Base-by-base conservation (phyloP, 192 early-diverging fungal species). In the Bifiguratus adelaidae region DNA sequence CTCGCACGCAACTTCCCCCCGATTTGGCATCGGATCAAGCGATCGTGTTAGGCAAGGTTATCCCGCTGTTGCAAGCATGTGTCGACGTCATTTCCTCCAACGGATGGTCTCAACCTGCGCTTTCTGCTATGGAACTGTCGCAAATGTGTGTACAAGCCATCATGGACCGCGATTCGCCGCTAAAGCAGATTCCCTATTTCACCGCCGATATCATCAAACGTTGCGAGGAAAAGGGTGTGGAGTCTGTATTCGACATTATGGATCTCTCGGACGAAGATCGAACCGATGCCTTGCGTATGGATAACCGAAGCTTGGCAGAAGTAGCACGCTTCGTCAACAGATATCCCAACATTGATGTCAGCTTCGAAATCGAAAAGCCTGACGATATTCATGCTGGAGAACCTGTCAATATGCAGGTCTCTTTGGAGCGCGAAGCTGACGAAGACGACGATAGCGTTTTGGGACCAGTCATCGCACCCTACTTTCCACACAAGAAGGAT, bases 141-240 rank as follows among this genome's bases (percentile, higher is more conserved):
- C 96, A 99, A 67, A 97, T 97, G 94, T 67, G 64, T 25, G 92
- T 99, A 12, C 96, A 99, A 65, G 92, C 92, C 0, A 73, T 95
- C 37, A 97, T 94, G 96, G 88, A 97, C 61, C 73, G 77, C 12
- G 89, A 95, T 44, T 88, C 91, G 26, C 82, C 83, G 24, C 65
- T 99, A 42, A 82, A 85, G 45, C 96, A 99, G 68, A 60, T 99
- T 8, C 96, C 96, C 38, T 88, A 86, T 56, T 69, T 99, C 56
- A 79, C 71, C 2, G 28, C 41, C 8, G 78, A 82, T 1, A 48
- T 80, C n/a, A 85, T 94, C 60, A 71, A 79, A 40, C 71, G 78
- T 4, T 78, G 81, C 48, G 76, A 86, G 53, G 64, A 60, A 33
- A 55, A 66, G n/a, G 79, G 73, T 16, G 84, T 92, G 13, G 87